A percentile compares a stretch with the other conserved stretches of the same genome.
Evolutionary conservation across 2,329 filamentous ascomycete species (phyloP).

Genomic region (Venturia oleaginea): DNA sequence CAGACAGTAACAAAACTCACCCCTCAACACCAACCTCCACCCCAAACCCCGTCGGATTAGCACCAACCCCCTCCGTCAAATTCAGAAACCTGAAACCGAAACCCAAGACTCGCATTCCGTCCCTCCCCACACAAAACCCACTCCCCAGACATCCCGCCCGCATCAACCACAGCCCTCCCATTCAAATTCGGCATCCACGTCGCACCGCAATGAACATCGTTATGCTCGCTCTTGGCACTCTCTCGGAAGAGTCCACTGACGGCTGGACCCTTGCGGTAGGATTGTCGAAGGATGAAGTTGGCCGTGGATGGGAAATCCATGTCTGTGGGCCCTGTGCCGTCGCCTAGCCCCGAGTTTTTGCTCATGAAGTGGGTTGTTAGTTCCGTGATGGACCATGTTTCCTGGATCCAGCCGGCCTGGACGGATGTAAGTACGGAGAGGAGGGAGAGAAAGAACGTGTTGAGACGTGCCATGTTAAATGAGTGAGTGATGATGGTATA

Average conservation of each 20-base stretch:
- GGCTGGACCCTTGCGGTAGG: not conserved
- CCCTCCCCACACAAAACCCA: not conserved
- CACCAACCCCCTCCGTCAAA: not conserved
- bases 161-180: not conserved
- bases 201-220: not conserved
- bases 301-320: constrained; percentile 20
- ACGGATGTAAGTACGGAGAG: not conserved
- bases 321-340: constrained; percentile 20
- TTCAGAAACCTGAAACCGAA: not conserved
- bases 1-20: not conserved
- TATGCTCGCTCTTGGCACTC: not conserved
- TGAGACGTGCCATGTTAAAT: not conserved
- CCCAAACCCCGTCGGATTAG: not conserved
- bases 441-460: not conserved
- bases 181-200: not conserved
- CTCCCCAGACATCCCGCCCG: not conserved
- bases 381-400: constrained; percentile 19
- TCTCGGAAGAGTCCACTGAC: not conserved
- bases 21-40: not conserved
- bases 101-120: not conserved
- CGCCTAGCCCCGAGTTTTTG: constrained; percentile 18
- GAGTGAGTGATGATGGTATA: not conserved
- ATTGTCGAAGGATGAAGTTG: constrained; percentile 17
- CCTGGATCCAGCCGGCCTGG: constrained; percentile 5
- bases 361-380: constrained; percentile 25